Conservation (phyloP, 768 basidiomycete species). For the Cyclocybe aegerita region DNA sequence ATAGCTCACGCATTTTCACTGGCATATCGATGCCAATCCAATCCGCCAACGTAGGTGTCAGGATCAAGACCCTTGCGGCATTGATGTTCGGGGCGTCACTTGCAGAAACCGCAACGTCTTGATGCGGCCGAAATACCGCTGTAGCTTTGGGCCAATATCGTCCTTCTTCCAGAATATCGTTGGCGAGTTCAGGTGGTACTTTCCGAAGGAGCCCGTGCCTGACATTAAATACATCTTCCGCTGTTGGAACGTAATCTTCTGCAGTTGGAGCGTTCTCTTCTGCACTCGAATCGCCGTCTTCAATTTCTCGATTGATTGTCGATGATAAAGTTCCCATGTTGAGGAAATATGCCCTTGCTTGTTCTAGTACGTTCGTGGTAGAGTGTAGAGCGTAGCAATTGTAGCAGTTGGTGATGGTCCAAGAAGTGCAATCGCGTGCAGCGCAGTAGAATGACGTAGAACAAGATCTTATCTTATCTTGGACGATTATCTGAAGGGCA, state of each 20-base stretch:
- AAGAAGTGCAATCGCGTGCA: not conserved
- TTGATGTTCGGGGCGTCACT: not conserved
- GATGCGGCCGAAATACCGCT: not conserved
- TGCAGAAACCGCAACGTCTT: not conserved
- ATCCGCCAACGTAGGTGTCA: not conserved
- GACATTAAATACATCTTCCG: not conserved
- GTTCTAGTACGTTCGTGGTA: too few species aligned
- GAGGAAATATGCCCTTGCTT: too few species aligned
- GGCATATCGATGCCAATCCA: not conserved
- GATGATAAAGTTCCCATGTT: too few species aligned
- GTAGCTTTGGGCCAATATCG: constrained; percentile 15
- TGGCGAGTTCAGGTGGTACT: constrained; percentile 15
- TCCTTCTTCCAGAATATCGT: constrained; percentile 15
- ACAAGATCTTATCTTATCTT: not conserved
- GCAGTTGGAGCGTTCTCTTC: not conserved
- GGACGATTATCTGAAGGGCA: too few species aligned
- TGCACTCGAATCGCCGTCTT: not conserved
- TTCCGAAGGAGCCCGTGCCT: not conserved
- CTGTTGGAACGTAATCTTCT: not conserved
- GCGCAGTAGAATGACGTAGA: not conserved
- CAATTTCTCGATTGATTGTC: too few species aligned
- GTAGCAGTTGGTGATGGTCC: not conserved
- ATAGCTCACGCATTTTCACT: constrained; percentile 13
- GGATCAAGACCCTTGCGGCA: not conserved
- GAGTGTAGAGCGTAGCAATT: too few species aligned